Conservation (phyloP, 1,139 yeast species). For the Suhomyces anneliseae region DNA sequence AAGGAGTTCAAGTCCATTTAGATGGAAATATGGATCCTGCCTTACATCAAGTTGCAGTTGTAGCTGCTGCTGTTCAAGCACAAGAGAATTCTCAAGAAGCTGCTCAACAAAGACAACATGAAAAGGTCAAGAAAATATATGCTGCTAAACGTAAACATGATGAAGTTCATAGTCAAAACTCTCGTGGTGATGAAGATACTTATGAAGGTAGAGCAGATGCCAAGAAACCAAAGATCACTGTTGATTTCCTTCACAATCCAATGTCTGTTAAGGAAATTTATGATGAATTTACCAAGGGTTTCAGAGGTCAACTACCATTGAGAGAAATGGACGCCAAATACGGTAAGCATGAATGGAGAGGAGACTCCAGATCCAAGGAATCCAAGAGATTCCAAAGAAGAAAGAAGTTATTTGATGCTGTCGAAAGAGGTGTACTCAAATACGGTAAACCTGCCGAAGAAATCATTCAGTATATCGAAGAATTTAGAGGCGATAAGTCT, state of each 20-base stretch:
- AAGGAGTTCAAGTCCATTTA: constrained; percentile 21
- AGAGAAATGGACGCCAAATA: constrained; percentile 45
- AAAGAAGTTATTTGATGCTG: constrained; percentile 47
- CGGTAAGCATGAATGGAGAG: constrained; percentile 51
- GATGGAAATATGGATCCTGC: constrained; percentile 43
- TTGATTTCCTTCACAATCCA: constrained; percentile 48
- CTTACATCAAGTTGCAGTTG: constrained; percentile 41
- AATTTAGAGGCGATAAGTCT: constrained; percentile 44
- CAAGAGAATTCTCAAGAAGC: constrained; percentile 14
- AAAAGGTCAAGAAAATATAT: constrained; percentile 11
- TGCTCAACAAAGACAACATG: constrained; percentile 9
- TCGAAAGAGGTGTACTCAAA: constrained; percentile 42
- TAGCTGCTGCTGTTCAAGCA: constrained; percentile 35
- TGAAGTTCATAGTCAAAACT: constrained; percentile 8
- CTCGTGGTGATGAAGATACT: constrained; percentile 7
- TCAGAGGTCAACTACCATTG: constrained; percentile 47
- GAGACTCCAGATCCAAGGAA: constrained; percentile 49
- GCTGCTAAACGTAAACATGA: constrained; percentile 14
- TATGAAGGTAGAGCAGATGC: constrained; percentile 12
- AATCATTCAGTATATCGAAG: constrained; percentile 43
- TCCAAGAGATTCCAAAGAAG: constrained; percentile 48
- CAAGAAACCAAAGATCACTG: constrained; percentile 38
- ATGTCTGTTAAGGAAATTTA: constrained; percentile 48
- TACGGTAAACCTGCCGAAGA: constrained; percentile 47
- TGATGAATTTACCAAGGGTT: constrained; percentile 49